These are phyloP conservation scores for Ophioceras dolichostomum DNA, from an alignment of 2,329 filamentous ascomycete genomes.

Conservation along the genomic window DNA sequence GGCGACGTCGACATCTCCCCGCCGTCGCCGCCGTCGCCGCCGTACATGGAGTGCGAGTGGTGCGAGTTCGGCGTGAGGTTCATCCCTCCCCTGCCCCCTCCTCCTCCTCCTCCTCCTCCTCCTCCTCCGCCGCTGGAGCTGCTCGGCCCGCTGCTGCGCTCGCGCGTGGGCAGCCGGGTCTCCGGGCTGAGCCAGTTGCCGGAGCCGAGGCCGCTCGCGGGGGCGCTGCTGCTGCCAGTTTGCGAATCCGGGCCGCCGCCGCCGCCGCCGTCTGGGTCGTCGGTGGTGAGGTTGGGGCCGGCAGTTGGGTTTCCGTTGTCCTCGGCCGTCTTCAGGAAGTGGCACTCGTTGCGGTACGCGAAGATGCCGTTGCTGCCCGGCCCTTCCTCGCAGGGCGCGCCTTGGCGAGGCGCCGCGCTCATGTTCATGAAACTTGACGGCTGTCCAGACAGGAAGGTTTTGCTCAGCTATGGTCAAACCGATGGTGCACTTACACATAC, in stretches of 20 bases:
- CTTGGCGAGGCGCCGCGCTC: too few relatives aligned
- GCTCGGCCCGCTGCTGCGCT: slow-evolving; percentile 9
- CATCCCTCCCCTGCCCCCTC: too few relatives aligned
- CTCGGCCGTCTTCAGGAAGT: slow-evolving; percentile 25
- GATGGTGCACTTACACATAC: too few relatives aligned
- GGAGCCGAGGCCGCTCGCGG: slow-evolving; percentile 7
- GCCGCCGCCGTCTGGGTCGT: slow-evolving; percentile 14
- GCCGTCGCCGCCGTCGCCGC: slow-evolving; percentile 25
- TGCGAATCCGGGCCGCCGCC: slow-evolving; percentile 1
- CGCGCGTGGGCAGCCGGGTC: slow-evolving; percentile 20
- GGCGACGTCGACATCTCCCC: slow-evolving; percentile 37
- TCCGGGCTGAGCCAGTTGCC: slow-evolving; percentile 25
- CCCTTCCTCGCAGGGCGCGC: slow-evolving; percentile 10
- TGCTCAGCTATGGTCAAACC: too few relatives aligned
- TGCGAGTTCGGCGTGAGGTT: slow-evolving; percentile 3
- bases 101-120: too few relatives aligned
- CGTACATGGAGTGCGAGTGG: slow-evolving; percentile 1
- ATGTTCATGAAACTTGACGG: too few relatives aligned
- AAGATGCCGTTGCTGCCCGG: slow-evolving; percentile 23
- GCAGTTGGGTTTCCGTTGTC: slow-evolving; percentile 27
- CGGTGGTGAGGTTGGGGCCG: slow-evolving; percentile 21
- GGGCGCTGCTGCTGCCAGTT: slow-evolving; percentile 4
- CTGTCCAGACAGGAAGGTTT: too few relatives aligned
- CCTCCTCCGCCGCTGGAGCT: slow-evolving; percentile 1
- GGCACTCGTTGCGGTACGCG: slow-evolving; percentile 29